Evolutionary conservation across 2,329 filamentous ascomycete species (phyloP).

Genomic region (Conoideocrella luteorostrata): DNA sequence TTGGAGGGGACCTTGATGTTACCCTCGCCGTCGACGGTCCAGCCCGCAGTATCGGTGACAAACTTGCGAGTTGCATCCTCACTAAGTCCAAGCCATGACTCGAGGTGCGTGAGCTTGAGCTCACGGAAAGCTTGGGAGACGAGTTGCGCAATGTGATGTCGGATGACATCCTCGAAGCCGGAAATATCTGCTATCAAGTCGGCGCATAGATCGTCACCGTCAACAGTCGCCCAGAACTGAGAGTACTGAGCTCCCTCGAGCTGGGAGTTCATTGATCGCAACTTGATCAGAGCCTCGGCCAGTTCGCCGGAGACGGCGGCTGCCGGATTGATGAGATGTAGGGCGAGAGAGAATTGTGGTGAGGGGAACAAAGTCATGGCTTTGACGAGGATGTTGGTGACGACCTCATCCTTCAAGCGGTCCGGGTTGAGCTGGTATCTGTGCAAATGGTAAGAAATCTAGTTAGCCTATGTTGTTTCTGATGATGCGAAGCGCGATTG

Average conservation of each 20-base stretch:
- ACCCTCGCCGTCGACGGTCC: constrained; percentile 65
- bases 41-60: constrained; percentile 77
- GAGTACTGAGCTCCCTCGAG: constrained; percentile 88
- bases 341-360: constrained; percentile 86
- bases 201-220: constrained; percentile 91
- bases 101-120: constrained; percentile 60
- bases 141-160: constrained; percentile 81
- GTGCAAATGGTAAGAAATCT: constrained; percentile 7
- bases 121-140: constrained; percentile 76
- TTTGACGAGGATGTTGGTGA: constrained; percentile 99
- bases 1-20: constrained; percentile 77
- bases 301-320: constrained; percentile 62
- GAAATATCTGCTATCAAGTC: constrained; percentile 90
- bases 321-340: constrained; percentile 87
- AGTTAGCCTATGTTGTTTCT: constrained; percentile 3
- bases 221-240: constrained; percentile 86
- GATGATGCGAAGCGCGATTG: no score
- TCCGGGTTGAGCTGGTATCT: constrained; percentile 99
- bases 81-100: constrained; percentile 70
- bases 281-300: constrained; percentile 84
- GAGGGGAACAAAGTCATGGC: constrained; percentile 94
- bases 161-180: constrained; percentile 91
- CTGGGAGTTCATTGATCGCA: constrained; percentile 75
- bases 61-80: constrained; percentile 68
- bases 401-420: constrained; percentile 91